These are phyloP conservation scores for Bertia moriformis DNA, from an alignment of 2,329 filamentous ascomycete species.

Conservation along the genomic window DNA sequence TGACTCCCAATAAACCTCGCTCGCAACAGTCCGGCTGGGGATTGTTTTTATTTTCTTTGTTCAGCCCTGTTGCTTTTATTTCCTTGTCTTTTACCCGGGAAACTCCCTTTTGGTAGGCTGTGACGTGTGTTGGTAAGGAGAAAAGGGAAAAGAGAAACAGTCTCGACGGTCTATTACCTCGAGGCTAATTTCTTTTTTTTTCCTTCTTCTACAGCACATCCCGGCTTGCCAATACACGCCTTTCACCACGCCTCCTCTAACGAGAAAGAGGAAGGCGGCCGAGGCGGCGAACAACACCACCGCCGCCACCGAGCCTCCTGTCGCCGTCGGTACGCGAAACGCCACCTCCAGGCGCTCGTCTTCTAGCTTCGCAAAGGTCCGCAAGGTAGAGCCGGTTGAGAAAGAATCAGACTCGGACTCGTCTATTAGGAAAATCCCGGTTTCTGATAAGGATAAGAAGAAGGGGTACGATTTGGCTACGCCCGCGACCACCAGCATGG, in stretches of 20 bases:
- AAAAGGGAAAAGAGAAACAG: no score
- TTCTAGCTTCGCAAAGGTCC: neutral
- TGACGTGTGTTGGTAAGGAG: neutral
- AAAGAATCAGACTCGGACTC: neutral
- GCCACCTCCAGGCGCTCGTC: neutral
- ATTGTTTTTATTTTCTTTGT: no score
- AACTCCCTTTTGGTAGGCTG: constrained; percentile 1
- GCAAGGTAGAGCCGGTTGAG: neutral
- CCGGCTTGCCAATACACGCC: neutral
- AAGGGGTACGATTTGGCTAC: neutral
- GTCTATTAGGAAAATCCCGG: neutral
- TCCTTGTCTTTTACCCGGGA: no score
- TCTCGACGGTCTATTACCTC: neutral
- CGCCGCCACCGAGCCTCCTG: neutral
- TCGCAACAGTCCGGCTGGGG: no score
- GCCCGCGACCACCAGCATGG: constrained; percentile 39
- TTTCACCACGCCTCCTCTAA: constrained; percentile 1
- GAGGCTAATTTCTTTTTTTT: neutral
- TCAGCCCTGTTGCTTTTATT: no score
- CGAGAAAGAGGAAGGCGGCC: constrained; percentile 1
- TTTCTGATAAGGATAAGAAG: neutral
- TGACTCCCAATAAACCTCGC: no score
- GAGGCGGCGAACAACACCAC: neutral
- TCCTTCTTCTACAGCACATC: neutral
- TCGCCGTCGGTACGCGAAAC: neutral